Conservation (phyloP, 108 stramenopile species). For the Seminavis robusta region DNA sequence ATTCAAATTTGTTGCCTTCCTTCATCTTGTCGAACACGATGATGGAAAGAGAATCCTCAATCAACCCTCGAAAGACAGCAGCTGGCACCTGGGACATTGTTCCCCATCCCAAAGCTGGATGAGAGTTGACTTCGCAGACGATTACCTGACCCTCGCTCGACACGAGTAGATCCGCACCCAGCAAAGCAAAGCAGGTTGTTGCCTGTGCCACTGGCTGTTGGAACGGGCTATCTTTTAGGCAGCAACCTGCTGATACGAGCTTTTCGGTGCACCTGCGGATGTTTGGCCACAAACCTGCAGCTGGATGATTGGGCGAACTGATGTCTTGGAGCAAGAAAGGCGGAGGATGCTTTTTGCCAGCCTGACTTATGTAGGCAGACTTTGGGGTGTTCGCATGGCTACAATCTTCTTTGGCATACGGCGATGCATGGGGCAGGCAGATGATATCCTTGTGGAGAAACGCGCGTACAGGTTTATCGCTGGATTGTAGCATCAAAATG, state of each 20-base stretch:
- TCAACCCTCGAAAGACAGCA: background rate
- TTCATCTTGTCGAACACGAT: no score
- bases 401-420: no score
- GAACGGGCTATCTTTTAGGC: no score
- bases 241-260: background rate
- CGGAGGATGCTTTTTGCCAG: background rate
- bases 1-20: no score
- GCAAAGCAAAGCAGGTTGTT: slow-evolving; percentile 7
- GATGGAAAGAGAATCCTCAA: slow-evolving; percentile 1
- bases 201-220: background rate
- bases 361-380: background rate
- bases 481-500: background rate
- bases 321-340: no score
- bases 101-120: slow-evolving; percentile 10
- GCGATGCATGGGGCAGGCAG: no score
- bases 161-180: background rate
- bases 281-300: background rate
- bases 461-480: no score
- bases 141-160: background rate
- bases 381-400: no score
- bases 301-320: background rate
- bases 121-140: slow-evolving; percentile 8
- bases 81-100: slow-evolving; percentile 7
- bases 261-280: background rate
- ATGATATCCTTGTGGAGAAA: no score